Conservation (phyloP, 331 rosid genomes). For the Telfairia occidentalis region DNA sequence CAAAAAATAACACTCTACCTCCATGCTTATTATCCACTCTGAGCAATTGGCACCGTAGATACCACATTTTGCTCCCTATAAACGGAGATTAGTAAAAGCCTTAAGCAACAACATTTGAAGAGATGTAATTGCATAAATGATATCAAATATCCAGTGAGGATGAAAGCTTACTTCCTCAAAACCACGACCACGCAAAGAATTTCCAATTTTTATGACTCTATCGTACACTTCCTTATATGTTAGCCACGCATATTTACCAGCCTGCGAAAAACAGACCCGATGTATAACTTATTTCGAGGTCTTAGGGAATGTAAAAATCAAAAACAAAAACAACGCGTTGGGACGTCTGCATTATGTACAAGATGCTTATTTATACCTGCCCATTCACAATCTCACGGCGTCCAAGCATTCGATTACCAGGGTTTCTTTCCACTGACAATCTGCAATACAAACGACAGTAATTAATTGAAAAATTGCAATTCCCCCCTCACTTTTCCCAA, state of each 20-base stretch:
- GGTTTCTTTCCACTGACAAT: slow-evolving; percentile 61
- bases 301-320: not conserved
- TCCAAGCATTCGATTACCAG: slow-evolving; percentile 70
- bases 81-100: slow-evolving; percentile 1
- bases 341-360: not conserved
- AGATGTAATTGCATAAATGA: not conserved
- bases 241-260: slow-evolving; percentile 71
- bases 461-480: not conserved
- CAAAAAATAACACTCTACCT: slow-evolving; percentile 35
- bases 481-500: not conserved
- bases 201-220: slow-evolving; percentile 62
- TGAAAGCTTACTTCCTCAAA: slow-evolving; percentile 41
- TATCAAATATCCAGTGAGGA: not conserved
- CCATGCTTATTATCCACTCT: slow-evolving; percentile 98
- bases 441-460: slow-evolving; percentile 30
- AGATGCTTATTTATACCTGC: slow-evolving; percentile 39
- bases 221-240: slow-evolving; percentile 70
- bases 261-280: slow-evolving; percentile 27
- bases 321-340: not conserved
- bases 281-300: slow-evolving; percentile 11
- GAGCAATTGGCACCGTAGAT: slow-evolving; percentile 71
- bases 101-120: not conserved
- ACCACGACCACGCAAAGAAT: slow-evolving; percentile 66
- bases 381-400: slow-evolving; percentile 53
- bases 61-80: slow-evolving; percentile 85